Evolutionary conservation across 2,329 filamentous ascomycete species (phyloP), one percentile per base, ranked within the genome.

Genomic region (Cladophialophora yegresii): DNA sequence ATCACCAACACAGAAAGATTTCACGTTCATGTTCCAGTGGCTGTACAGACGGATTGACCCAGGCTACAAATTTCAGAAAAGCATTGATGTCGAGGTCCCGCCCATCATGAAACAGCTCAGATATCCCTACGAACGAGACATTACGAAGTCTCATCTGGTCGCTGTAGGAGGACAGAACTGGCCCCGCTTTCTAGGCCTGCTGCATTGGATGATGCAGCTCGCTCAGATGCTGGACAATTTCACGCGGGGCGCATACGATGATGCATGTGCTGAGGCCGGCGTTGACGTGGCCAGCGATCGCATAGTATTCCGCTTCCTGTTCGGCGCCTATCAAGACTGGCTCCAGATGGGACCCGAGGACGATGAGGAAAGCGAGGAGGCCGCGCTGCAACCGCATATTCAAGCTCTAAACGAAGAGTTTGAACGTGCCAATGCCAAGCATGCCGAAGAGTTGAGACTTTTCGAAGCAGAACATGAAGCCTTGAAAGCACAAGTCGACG

Each of bases 121-220:
- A 60, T 99, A 99, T 74, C 95, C 95, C 0, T 99, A 92, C 74
- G 92, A 96, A 73, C 91, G 92, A 77, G 93, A 89, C 73, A 98
- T 99, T 72, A 96, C 92, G 61, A 99, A 98, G 77, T 96, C 92
- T 58, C 92, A 96, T 74, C 92, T 99, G 63, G 87, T 92, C 0
- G 95, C 96, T 1, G 95, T 98, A 0, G 95, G 95, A 69, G 93
- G 93, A 2, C 92, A 96, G 77, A 98, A 98, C 75, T 99, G 95
- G 95, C 90, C 90, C 67, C 95, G 92, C 0, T 98, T 99, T 73
- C 81, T 99, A 12, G 95, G 93, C 0, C 81, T 99, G 75, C 82
- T 99, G 57, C 93, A 99, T 79, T 99, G 95, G 95, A 93, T 99
- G 87, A 96, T 99, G 93, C 93, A 98, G 77, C 82, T 99, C 58